Evolutionary conservation across 257 asterid species (phyloP), one percentile per base, ranked within the genome.

Genomic region (Oldenlandia corymbosa): DNA sequence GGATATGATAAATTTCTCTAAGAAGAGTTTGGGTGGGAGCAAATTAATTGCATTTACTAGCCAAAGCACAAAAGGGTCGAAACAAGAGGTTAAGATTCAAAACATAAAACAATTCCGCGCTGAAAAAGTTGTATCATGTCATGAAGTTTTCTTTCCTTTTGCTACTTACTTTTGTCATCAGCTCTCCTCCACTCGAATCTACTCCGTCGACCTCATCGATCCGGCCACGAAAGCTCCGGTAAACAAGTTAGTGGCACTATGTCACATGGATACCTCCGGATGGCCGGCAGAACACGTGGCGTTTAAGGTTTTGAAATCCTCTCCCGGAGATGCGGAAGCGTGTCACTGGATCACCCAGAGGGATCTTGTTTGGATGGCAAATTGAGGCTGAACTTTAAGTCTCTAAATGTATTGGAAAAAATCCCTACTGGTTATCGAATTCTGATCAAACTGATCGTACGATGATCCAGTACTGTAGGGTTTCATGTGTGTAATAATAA

Each of bases 71-170:
- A 23, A 43, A 0, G 79, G 75, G 12, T 71, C 76, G 10, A 68
- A 57, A 26, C 12, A 62, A 2, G 66, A 31, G 23, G n/a, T 72
- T 10, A 16, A 32, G 55, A 54, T 74, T 8, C 55, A 24, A 13
- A 67, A 49, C 4, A n/a, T 79, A 0, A 68, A 74, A 34, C 51
- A 69, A 28, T 67, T 68, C 14, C 16, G 21, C n/a, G 53, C 67
- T 1, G 30, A 62, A 27, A 76, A 50, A 56, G 64, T 72, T 4
- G 81, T 76, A 17, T 66, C 78, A 21, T 76, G 88, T 41, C 88
- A 82, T 53, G 85, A 76, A 49, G 62, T 67, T 5, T 74, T 68
- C 64, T 72, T 82, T 42, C 88, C 85, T 2, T 79, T 79, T 30
- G 78, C 88, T 0, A 64, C 83, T 0, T 82, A 76, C 24, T 72